Evolutionary conservation across 2,329 filamentous ascomycete species (phyloP), one percentile per base, ranked within the genome.

Genomic region (Septoria linicola): DNA sequence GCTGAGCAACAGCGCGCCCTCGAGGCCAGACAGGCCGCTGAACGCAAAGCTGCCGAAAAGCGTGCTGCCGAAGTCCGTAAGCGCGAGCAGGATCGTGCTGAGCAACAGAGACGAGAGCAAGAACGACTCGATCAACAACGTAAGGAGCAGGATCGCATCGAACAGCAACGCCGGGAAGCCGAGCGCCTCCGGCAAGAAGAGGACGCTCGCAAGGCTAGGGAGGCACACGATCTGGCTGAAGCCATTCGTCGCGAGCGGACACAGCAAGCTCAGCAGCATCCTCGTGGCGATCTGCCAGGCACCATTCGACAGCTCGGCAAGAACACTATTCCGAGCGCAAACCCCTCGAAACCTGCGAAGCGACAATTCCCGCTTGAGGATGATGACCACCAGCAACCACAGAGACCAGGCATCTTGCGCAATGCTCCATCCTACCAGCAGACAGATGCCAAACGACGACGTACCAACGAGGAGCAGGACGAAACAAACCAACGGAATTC

Each of bases 391-490:
- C 83, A 84, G 14, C 75, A 80, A 47, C 70, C 74, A 16, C 74
- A 74, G 44, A 71, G 77, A 14, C 77, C 80, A 37, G 79, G 82
- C 37, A 75, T 76, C 27, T 79, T 79, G 13, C 77, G 82, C n/a
- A 76, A 80, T 20, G 63, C 62, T 23, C 62, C 70, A 14, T 67
- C 69, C 3, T 73, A 67, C 8, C 84, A 87, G 60, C 82, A 87
- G 64, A 73, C 80, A 59, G 89, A 95, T 45, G 77, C 80, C 17
- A 96, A 96, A 75, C 82, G 90, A 51, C 81, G 89, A 59, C 86
- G 85, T 66, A 93, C 85, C 45, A 83, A 86, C 35, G 87, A 92
- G 44, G 80, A 83, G 51, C 79, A 82, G 49, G 69, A 74, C 32
- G 79, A 83, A 55, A 83, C 88, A 57, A 76, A 77, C 64, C 77